Evolutionary conservation across 768 basidiomycete genomes (phyloP), one percentile per base, ranked within the genome.

Genomic region (Pilatotrama ljubarskyi): DNA sequence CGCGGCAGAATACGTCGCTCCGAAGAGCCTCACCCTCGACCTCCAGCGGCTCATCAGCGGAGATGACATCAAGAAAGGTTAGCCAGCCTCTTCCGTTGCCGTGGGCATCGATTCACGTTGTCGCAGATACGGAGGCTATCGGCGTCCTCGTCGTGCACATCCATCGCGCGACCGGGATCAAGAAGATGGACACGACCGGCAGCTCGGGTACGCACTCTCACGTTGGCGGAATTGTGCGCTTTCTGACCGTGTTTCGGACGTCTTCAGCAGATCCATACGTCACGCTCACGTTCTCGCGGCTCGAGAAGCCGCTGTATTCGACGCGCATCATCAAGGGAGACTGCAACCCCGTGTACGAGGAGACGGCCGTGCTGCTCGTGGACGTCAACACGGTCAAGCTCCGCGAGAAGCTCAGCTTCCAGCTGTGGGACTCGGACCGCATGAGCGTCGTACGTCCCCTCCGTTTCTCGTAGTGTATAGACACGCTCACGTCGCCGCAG

Each of bases 381-480:
- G 83, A 84, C 6, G 78, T 81, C 40, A 80, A 87, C 44, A 88
- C 89, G 58, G 73, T 90, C 49, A 83, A 89, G 65, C 80, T 85
- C 0, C 80, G 85, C 58, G 91, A 93, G 71, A 76, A 76, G 53
- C 71, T 90, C 18, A 78, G 78, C 20, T 71, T 86, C 20, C 87
- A 88, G 76, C 72, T 90, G 2, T 90, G 87, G 87, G 90, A 91
- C 67, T 86, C 84, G 9, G 88, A 89, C 77, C 69, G 71, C 7
- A 66, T 66, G 60, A 74, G 68, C 44, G 66, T 69, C 11, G 72
- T 72, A 54, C 18, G 72, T 62, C 0, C 13, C 20, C 11, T n/a
- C 25, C 17, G 43, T 13, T 18, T 8, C 32, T n/a, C 29, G 6
- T 5, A 10, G n/a, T 35, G 18, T 36, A 11, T 8, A 17, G 29